Percentiles rank a stretch among this genome's conserved stretches.
Evolutionary conservation across 129 eudicot genomes (phyloP).

Genomic region (Escallonia rubra): DNA sequence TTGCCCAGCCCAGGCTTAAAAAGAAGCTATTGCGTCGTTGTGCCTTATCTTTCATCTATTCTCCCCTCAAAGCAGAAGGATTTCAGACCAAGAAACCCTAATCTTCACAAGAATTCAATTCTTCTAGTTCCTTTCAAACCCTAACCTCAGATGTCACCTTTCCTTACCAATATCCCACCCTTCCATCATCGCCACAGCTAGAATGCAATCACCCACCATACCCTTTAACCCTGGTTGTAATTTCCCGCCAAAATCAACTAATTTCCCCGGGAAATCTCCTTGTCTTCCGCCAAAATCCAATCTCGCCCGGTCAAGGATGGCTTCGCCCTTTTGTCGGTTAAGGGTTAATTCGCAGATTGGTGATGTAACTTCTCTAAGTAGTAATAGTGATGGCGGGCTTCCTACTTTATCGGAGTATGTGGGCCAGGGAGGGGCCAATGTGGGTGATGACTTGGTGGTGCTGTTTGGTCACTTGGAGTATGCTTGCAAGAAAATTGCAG

Average conservation of each 20-base stretch:
- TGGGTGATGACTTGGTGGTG: constrained; percentile 76
- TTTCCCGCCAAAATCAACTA: constrained; percentile 32
- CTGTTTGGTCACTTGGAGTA: constrained; percentile 69
- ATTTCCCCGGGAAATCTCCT: constrained; percentile 22
- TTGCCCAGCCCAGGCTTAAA: too few species aligned
- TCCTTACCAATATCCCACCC: constrained; percentile 10
- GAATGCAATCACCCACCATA: constrained; percentile 60
- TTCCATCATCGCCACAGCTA: constrained; percentile 12
- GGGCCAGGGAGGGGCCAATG: constrained; percentile 66
- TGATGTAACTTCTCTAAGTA: constrained; percentile 8
- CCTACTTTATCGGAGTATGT: constrained; percentile 57
- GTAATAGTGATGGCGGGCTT: constrained; percentile 18
- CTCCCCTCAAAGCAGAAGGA: not conserved
- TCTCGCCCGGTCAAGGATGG: constrained; percentile 29
- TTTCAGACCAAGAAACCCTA: constrained; percentile 12
- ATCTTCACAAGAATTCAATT: not conserved
- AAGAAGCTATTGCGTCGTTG: too few species aligned
- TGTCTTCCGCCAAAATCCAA: constrained; percentile 24
- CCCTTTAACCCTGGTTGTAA: constrained; percentile 27
- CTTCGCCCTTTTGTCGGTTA: constrained; percentile 27
- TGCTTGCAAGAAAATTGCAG: constrained; percentile 88
- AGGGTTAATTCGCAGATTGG: constrained; percentile 32
- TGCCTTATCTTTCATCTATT: not conserved
- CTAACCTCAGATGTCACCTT: not conserved
- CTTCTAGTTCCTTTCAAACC: not conserved